Evolutionary conservation across 2,329 filamentous ascomycete species (phyloP), one percentile per base, ranked within the genome.

Genomic region (Exophiala mesophila): DNA sequence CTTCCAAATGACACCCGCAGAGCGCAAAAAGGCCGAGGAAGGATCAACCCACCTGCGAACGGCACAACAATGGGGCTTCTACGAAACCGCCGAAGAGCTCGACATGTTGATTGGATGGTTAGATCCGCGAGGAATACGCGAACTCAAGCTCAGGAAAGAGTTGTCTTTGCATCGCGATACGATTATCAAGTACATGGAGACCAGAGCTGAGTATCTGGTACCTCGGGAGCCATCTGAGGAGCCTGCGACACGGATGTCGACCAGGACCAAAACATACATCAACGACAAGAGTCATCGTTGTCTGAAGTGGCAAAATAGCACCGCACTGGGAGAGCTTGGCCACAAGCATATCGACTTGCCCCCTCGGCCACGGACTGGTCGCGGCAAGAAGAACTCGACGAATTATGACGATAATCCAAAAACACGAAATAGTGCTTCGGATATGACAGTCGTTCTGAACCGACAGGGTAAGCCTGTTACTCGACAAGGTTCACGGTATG

Each of bases 11-110:
- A 94, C 85, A 2, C 81, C 95, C 1, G 80, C 82, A 0, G 84
- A 96, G 63, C 83, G 92, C 45, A 94, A 94, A 67, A 77, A 79
- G 56, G 71, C 75, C 44, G 92, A 98, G 62, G 92, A 98, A 67
- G 89, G 88, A 4, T 64, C 74, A 0, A 94, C 88, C 1, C 84
- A 82, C 55, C 78, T 97, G 2, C 80, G 77, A 45, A 82, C 76
- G 38, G 87, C 90, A 2, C 68, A 70, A 9, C 84, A 97, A 63
- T 98, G 92, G 89, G 92, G 85, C 8, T 98, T 87, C 66, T 88
- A 88, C 56, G 85, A 90, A 26, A 84, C 92, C 8, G 80, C 86
- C 0, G 79, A 83, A 36, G 76, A 85, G 26, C 67, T 98, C 4
- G 85, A 92, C 48, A 77, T 76, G 39, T 74, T 98, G 13, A 79